Percentiles rank a stretch among this genome's conserved stretches.
These are phyloP conservation scores for Lactifluus hygrophoroides DNA, from an alignment of 768 basidiomycete species.

Conservation along the genomic window DNA sequence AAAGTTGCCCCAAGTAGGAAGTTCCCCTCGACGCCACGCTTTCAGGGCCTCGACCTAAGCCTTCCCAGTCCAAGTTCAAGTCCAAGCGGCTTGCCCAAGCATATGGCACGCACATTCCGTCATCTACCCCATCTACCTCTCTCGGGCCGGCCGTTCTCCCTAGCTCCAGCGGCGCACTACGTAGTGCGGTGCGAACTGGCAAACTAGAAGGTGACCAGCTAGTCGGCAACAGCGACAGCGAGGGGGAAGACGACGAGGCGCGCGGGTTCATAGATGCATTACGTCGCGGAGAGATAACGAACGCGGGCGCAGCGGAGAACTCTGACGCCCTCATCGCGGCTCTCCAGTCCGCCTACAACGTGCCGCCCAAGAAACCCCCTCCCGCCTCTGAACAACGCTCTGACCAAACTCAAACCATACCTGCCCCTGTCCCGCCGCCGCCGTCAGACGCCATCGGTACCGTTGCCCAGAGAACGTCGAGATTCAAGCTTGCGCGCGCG, in stretches of 20 bases:
- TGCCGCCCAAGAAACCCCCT: neutral
- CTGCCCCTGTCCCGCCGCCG: neutral
- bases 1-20: conserved; percentile 29
- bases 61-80: conserved; percentile 57
- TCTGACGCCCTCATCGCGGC: conserved; percentile 11
- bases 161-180: conserved; percentile 23
- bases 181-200: conserved; percentile 26
- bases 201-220: conserved; percentile 25
- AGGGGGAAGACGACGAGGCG: conserved; percentile 24
- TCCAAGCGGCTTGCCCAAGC: conserved; percentile 32
- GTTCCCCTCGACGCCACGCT: conserved; percentile 37
- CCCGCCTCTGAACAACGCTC: neutral
- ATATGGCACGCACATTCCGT: conserved; percentile 11
- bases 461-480: conserved; percentile 5
- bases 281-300: conserved; percentile 26
- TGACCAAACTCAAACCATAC: neutral
- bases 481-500: conserved; percentile 23
- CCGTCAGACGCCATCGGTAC: no score
- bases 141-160: conserved; percentile 27
- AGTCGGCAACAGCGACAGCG: conserved; percentile 26
- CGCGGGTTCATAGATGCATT: conserved; percentile 25
- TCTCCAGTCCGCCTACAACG: conserved; percentile 14
- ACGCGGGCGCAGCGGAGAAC: conserved; percentile 24
- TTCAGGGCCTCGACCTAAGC: conserved; percentile 34
- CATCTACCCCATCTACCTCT: conserved; percentile 24